A percentile compares a stretch with the other conserved stretches of the same genome.
Evolutionary conservation across 1,284 basidiomycete species (phyloP).

Genomic region (Chiua sp.): DNA sequence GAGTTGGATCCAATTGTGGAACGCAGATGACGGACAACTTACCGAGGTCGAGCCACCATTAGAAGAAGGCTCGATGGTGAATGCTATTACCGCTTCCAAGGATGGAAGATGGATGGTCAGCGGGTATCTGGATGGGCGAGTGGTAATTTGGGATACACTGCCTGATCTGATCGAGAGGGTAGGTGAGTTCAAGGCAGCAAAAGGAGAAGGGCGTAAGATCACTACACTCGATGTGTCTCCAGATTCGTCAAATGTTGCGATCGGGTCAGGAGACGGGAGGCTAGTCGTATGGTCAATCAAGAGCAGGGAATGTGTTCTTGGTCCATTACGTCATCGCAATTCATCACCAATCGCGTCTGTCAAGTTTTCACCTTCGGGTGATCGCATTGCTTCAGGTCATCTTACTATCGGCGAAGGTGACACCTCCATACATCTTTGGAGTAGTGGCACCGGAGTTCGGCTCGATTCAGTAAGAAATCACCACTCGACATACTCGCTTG

Average conservation of each 20-base stretch:
- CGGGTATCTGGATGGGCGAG: constrained; percentile 1
- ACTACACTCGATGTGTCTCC: constrained; percentile 4
- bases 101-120: constrained; percentile 13
- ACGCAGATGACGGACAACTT: background rate
- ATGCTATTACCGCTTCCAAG: constrained; percentile 6
- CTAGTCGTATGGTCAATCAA: constrained; percentile 1
- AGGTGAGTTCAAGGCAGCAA: background rate
- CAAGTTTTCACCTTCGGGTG: constrained; percentile 20
- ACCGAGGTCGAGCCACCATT: background rate
- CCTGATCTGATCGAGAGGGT: background rate
- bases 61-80: background rate
- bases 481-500: constrained; percentile 8
- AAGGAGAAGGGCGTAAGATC: background rate
- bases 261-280: background rate
- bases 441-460: constrained; percentile 8
- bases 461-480: background rate
- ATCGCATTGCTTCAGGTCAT: constrained; percentile 14
- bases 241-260: background rate
- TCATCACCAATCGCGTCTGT: constrained; percentile 5
- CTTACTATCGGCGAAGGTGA: background rate
- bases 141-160: constrained; percentile 10
- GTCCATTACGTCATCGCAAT: background rate
- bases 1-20: background rate
- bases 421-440: constrained; percentile 16
- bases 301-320: background rate